A percentile compares a stretch with the other conserved stretches of the same genome.
Conservation (phyloP, 2,329 filamentous ascomycete species). For the Fusarium oxysporum region DNA sequence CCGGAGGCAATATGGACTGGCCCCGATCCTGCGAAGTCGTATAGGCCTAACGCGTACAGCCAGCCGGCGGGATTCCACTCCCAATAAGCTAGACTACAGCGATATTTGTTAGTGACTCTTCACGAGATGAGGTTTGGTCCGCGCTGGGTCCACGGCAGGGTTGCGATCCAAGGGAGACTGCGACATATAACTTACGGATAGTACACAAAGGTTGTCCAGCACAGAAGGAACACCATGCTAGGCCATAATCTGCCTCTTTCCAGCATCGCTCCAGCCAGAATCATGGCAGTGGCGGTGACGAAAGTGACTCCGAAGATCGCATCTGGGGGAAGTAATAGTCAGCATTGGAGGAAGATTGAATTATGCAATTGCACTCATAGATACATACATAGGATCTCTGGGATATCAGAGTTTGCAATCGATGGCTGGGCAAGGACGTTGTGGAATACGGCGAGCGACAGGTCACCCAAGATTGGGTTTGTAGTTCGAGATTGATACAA, state of each 20-base stretch:
- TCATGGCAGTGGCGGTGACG: conserved; percentile 54
- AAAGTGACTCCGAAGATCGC: conserved; percentile 54
- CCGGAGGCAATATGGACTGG: conserved; percentile 74
- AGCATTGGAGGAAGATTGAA: background rate
- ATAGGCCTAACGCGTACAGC: conserved; percentile 69
- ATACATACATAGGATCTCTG: conserved; percentile 50
- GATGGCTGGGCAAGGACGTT: conserved; percentile 53
- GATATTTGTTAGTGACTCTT: background rate
- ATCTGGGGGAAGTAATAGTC: conserved; percentile 19
- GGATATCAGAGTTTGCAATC: conserved; percentile 52
- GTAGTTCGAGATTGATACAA: conserved; percentile 54
- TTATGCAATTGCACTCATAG: accelerated
- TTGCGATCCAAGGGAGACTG: too few relatives aligned
- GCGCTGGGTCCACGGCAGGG: accelerated
- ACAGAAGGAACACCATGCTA: conserved; percentile 72
- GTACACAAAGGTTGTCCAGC: conserved; percentile 74
- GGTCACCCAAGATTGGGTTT: conserved; percentile 51
- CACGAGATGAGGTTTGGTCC: background rate
- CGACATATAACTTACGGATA: conserved; percentile 48
- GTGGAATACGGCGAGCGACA: conserved; percentile 51
- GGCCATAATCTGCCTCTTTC: conserved; percentile 52
- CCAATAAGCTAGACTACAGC: conserved; percentile 66
- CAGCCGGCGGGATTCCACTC: conserved; percentile 76
- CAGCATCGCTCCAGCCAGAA: conserved; percentile 54
- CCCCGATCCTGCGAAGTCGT: conserved; percentile 72